phyloP scores from a whole-genome alignment of 129 eudicot species.

The Calendula officinalis region DNA sequence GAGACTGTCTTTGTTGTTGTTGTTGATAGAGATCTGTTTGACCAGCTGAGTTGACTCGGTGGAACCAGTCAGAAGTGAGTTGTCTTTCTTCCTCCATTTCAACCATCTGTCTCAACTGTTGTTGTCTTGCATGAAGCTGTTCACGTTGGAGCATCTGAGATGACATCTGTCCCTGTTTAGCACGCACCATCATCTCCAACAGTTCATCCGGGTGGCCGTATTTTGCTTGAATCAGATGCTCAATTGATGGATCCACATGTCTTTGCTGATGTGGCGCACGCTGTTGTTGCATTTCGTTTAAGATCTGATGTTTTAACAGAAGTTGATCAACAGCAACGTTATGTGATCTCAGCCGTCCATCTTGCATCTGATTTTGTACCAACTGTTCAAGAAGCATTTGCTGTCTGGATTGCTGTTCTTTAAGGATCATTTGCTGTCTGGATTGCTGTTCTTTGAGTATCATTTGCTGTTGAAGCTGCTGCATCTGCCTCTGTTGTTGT shows the following conservation, averaged over 20 bases:
- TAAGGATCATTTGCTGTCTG: conserved; percentile 67
- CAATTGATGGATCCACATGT: conserved; percentile 65
- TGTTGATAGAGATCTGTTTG: conserved; percentile 58
- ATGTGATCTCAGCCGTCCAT: conserved; percentile 53
- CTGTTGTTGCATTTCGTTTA: conserved; percentile 63
- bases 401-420: conserved; percentile 80
- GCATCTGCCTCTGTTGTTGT: not conserved
- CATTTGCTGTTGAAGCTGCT: conserved; percentile 47
- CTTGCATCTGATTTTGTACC: conserved; percentile 67
- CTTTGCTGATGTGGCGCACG: conserved; percentile 52
- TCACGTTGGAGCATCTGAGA: conserved; percentile 77
- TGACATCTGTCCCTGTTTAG: conserved; percentile 73
- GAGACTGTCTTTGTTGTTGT: conserved; percentile 44
- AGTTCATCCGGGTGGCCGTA: conserved; percentile 59
- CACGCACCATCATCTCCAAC: conserved; percentile 57
- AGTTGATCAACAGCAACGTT: conserved; percentile 63
- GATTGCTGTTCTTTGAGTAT: conserved; percentile 38
- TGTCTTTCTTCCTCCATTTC: conserved; percentile 84
- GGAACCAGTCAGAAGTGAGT: conserved; percentile 58
- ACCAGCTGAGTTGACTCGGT: conserved; percentile 47
- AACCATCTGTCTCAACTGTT: conserved; percentile 62
- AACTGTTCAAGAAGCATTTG: conserved; percentile 67
- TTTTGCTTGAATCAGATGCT: conserved; percentile 73
- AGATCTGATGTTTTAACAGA: conserved; percentile 61
- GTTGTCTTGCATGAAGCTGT: conserved; percentile 60